phyloP scores from a whole-genome alignment of 345 rosid species.

The Hypericum androsaemum region DNA sequence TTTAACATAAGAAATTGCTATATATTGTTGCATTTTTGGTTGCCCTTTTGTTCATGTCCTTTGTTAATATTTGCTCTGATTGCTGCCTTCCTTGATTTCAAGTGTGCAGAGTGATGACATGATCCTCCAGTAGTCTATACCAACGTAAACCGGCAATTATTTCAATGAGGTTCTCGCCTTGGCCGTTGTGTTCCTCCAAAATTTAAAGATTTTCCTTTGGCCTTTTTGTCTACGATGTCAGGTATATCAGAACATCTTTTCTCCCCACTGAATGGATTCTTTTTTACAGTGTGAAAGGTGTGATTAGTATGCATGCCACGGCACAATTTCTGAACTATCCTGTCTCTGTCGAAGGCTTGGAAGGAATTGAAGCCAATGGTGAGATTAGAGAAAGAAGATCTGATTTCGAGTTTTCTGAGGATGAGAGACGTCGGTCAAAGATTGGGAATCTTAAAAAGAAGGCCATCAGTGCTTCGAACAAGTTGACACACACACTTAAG shows the following conservation, averaged over 20 bases:
- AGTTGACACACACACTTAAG: slow-evolving; percentile 86
- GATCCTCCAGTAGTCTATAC: too few relatives aligned
- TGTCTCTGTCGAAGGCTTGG: slow-evolving; percentile 31
- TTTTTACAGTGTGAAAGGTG: too few relatives aligned
- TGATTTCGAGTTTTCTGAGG: slow-evolving; percentile 70
- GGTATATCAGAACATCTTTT: slow-evolving; percentile 30
- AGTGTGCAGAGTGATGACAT: too few relatives aligned
- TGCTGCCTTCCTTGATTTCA: too few relatives aligned
- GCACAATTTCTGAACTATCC: background rate
- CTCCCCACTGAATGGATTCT: slow-evolving; percentile 4
- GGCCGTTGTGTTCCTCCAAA: too few relatives aligned
- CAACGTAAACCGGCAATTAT: too few relatives aligned
- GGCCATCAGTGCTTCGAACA: slow-evolving; percentile 85
- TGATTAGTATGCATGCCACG: background rate
- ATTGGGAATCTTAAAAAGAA: slow-evolving; percentile 82
- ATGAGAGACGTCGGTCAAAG: slow-evolving; percentile 71
- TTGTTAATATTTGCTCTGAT: too few relatives aligned
- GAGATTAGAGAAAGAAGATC: slow-evolving; percentile 69
- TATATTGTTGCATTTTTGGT: too few relatives aligned
- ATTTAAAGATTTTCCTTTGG: background rate
- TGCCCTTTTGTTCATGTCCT: too few relatives aligned
- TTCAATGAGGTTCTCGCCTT: too few relatives aligned
- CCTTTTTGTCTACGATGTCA: slow-evolving; percentile 37
- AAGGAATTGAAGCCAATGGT: slow-evolving; percentile 39
- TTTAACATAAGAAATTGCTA: too few relatives aligned